Conservation (phyloP, 2,329 filamentous ascomycete species). For the Colletotrichum echinochloae region DNA sequence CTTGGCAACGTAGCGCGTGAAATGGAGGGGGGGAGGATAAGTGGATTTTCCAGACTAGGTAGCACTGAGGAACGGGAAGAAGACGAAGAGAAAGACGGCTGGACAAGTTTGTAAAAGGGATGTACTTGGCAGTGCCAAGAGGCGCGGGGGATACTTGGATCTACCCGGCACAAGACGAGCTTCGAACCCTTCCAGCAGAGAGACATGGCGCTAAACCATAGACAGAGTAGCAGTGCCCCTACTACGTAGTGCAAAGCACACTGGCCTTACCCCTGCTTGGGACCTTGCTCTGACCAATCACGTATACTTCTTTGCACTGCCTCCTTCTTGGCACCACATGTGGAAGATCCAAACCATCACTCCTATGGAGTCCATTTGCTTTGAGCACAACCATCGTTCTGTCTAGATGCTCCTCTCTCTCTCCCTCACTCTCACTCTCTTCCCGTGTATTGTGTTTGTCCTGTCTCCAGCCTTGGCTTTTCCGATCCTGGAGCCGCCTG, state of each 20-base stretch:
- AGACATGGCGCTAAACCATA: conserved; percentile 24
- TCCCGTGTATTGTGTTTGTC: not conserved
- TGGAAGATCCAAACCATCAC: conserved; percentile 40
- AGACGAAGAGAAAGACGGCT: not conserved
- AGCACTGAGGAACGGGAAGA: not conserved
- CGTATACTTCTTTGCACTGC: conserved; percentile 40
- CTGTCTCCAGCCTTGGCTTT: conserved; percentile 7
- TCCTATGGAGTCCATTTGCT: not conserved
- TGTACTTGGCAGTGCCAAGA: conserved; percentile 7
- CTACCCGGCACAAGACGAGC: conserved; percentile 10
- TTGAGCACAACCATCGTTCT: conserved; percentile 17
- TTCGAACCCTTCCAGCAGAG: conserved; percentile 27
- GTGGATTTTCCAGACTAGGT: conserved; percentile 3
- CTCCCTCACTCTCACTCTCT: not conserved
- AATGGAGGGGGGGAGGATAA: not conserved
- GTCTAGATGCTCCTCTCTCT: conserved; percentile 12
- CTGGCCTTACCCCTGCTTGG: conserved; percentile 25
- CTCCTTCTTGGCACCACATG: conserved; percentile 41
- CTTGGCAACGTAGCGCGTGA: conserved; percentile 12
- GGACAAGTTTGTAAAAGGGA: conserved; percentile 13
- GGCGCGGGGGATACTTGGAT: conserved; percentile 9
- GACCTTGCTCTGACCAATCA: conserved; percentile 23
- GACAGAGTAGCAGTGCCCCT: conserved; percentile 21
- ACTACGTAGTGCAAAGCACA: not conserved
- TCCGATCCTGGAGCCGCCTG: conserved; percentile 1